phyloP scores from a whole-genome alignment of 129 eudicot species.

The Flaveria trinervia region DNA sequence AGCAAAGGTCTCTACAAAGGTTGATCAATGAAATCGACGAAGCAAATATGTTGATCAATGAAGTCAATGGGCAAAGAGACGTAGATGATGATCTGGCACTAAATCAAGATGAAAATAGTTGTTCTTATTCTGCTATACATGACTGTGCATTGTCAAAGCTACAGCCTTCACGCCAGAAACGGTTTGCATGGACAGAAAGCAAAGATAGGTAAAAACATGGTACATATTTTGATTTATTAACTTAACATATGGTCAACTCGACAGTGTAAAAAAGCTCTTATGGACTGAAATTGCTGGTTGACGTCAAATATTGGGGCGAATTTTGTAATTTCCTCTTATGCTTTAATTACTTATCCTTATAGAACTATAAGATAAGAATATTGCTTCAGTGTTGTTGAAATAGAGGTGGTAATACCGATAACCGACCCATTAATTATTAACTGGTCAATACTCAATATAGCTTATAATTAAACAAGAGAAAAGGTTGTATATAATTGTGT shows the following conservation, averaged over 20 bases:
- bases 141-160: constrained; percentile 57
- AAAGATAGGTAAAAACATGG: constrained; percentile 63
- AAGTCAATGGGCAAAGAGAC: constrained; percentile 39
- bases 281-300: constrained; percentile 6
- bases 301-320: not conserved
- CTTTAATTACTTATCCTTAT: constrained; percentile 1
- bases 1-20: constrained; percentile 18
- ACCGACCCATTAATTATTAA: not conserved
- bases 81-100: constrained; percentile 42
- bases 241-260: not conserved
- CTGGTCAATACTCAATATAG: not conserved
- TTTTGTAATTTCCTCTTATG: not conserved
- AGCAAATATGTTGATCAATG: constrained; percentile 28
- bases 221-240: constrained; percentile 12
- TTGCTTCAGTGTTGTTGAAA: not conserved
- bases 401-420: not conserved
- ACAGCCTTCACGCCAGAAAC: constrained; percentile 47
- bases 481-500: too few species aligned
- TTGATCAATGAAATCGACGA: constrained; percentile 36
- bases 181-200: constrained; percentile 75
- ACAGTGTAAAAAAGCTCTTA: not conserved
- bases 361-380: constrained; percentile 3
- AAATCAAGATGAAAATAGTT: constrained; percentile 45
- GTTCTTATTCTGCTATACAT: constrained; percentile 37
- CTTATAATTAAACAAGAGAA: too few species aligned